A percentile compares a stretch with the other conserved stretches of the same genome.
phyloP scores from a whole-genome alignment of 108 stramenopile species.

The Hondaea fermentalgiana region DNA sequence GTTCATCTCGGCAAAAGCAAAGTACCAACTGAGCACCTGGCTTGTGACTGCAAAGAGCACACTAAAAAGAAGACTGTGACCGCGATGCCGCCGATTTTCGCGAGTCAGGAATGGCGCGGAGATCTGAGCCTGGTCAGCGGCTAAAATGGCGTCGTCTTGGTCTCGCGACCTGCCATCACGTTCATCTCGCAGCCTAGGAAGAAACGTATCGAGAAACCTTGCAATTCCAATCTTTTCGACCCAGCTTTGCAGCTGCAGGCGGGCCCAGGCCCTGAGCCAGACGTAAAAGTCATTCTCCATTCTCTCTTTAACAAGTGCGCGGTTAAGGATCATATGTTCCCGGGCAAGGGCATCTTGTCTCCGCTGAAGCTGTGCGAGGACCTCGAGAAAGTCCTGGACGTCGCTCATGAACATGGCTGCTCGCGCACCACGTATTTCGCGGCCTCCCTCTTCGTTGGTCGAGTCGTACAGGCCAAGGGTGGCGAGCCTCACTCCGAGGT shows the following conservation, averaged over 20 bases:
- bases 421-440: neutral
- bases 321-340: neutral
- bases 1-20: neutral
- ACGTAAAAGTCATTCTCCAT: neutral
- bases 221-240: too few relatives aligned
- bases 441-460: neutral
- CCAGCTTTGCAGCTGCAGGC: too few relatives aligned
- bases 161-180: neutral
- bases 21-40: neutral
- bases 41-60: neutral
- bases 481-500: neutral
- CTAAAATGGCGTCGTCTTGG: neutral
- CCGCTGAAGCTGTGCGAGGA: neutral
- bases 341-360: neutral
- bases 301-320: neutral
- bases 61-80: neutral
- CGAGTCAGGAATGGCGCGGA: neutral
- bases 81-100: neutral
- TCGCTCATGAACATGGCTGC: neutral
- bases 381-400: constrained; percentile 1
- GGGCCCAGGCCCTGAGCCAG: neutral
- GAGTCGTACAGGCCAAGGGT: neutral
- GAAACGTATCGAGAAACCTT: too few relatives aligned
- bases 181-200: too few relatives aligned
- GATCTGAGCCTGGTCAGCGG: neutral